Evolutionary conservation across 257 asterid genomes (phyloP).

Genomic region (Verbascum thapsus): DNA sequence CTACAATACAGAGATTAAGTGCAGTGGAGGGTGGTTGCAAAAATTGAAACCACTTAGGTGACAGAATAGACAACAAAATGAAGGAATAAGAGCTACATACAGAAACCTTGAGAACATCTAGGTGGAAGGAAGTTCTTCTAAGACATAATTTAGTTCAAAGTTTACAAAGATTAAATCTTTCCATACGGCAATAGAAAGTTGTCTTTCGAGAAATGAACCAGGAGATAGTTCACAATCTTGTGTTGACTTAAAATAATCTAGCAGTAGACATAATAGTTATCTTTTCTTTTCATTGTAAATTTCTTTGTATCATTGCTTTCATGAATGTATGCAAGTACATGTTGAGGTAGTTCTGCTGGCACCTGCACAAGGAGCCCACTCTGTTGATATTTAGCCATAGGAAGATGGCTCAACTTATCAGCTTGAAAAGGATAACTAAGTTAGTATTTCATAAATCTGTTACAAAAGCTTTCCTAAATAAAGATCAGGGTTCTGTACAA

Average conservation of each 20-base stretch:
- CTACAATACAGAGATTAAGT: not conserved
- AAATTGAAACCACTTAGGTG: not conserved
- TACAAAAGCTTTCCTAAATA: not conserved
- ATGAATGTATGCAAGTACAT: not conserved
- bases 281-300: constrained; percentile 5
- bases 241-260: not conserved
- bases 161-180: not conserved
- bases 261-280: constrained; percentile 2
- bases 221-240: not conserved
- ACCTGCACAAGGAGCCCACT: not conserved
- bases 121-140: not conserved
- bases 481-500: not conserved
- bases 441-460: too few relatives aligned
- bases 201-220: too few relatives aligned
- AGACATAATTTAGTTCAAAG: not conserved
- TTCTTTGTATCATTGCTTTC: constrained; percentile 2
- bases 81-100: not conserved
- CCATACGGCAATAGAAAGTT: not conserved
- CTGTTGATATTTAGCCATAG: not conserved
- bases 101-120: not conserved
- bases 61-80: not conserved
- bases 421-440: not conserved
- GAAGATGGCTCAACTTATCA: constrained; percentile 7
- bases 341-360: too few relatives aligned
- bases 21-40: not conserved